Percentiles rank a stretch among this genome's conserved stretches.
These are phyloP conservation scores for Saitoella complicata DNA, from an alignment of 805 yeast genomes.

Conservation along the genomic window DNA sequence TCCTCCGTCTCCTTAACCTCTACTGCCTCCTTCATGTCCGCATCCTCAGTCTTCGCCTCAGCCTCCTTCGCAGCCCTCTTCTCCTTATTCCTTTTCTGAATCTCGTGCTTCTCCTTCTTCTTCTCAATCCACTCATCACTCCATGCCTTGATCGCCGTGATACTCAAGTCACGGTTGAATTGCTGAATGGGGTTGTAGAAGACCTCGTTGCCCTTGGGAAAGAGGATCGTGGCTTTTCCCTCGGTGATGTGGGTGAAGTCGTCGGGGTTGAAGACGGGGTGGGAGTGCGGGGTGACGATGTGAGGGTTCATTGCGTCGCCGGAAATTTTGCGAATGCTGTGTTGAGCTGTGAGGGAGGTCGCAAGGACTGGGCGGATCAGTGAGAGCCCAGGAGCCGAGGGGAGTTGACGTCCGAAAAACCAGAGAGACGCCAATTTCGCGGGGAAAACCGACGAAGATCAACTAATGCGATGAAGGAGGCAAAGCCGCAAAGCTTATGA, in stretches of 20 bases:
- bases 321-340: too few species aligned
- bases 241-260: slow-evolving; percentile 27
- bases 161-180: slow-evolving; percentile 83
- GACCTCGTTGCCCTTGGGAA: slow-evolving; percentile 67
- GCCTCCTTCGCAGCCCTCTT: slow-evolving; percentile 4
- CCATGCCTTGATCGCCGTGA: slow-evolving; percentile 78
- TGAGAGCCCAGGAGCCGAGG: too few species aligned
- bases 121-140: slow-evolving; percentile 38
- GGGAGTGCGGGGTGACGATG: slow-evolving; percentile 9
- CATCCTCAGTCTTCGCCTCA: slow-evolving; percentile 4
- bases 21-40: neutral
- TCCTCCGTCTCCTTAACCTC: slow-evolving; percentile 3
- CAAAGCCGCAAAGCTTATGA: too few species aligned
- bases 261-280: slow-evolving; percentile 10
- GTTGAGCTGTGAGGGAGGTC: too few species aligned
- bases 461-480: too few species aligned
- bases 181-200: slow-evolving; percentile 95
- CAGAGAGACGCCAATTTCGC: too few species aligned
- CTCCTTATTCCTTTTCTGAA: slow-evolving; percentile 9
- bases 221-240: slow-evolving; percentile 71
- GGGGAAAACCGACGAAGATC: too few species aligned
- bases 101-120: slow-evolving; percentile 18
- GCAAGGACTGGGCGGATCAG: too few species aligned
- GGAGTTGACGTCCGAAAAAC: too few species aligned
- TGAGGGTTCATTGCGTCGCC: slow-evolving; percentile 4